Base-by-base conservation (phyloP, 2,329 filamentous ascomycete species). In the Venturia carpophila region DNA sequence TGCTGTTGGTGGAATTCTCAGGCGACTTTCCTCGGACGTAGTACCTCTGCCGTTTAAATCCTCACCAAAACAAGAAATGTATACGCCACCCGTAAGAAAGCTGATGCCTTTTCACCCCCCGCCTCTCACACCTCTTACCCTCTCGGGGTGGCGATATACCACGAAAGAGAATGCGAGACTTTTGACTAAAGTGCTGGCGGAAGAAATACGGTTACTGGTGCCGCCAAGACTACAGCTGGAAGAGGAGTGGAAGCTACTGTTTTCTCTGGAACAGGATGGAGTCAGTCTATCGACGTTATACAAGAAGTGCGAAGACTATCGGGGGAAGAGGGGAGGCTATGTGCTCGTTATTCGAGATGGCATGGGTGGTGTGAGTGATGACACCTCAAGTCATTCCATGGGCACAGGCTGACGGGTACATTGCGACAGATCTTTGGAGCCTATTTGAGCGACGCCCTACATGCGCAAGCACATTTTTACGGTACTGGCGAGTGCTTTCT, bases 401-500 rank as follows among this genome's bases (percentile, higher is more conserved):
- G 65, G 39, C 42, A 41, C 19, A n/a, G 67, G 56, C 67, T 70
- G 58, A 69, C 65, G 13, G 24, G 9, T 34, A 30, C 13, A 17
- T 55, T 9, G 3, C 24, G n/a, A 63, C 67, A 77, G 75, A 83
- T 91, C 52, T 99, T 99, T 74, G 94, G 94, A 72, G 92, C 92
- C 64, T 97, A 97, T 75, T 85, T 97, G 64, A 95, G 91, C 63
- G 93, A 99, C 74, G 82, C 89, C 62, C 92, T 93, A 13, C 90
- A 89, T 70, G 90, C 91, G 0, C 81, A 86, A 1, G 78, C 91
- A 2, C 89, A 92, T 68, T 99, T 96, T 80, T 99, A 90, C 75
- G 94, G 94, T 71, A 97, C 91, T 15, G 94, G 94, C 71, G 94
- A 99, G 76, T 97, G 93, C 77, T 99, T 95, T 75, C 84, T 95